Evolutionary conservation across 2,329 filamentous ascomycete species (phyloP).

Genomic region (Ophiosphaerella narmari): DNA sequence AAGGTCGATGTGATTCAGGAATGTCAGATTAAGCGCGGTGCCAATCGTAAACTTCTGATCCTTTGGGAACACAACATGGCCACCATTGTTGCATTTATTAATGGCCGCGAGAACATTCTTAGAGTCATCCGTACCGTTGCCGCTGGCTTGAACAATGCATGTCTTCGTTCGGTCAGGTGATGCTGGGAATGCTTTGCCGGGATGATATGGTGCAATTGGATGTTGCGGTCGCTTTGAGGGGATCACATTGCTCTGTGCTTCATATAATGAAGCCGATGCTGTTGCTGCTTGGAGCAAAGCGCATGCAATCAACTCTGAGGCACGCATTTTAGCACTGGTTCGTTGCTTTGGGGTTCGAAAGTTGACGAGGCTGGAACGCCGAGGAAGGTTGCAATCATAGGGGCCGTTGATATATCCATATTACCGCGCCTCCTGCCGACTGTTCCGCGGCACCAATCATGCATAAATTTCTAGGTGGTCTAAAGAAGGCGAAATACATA

Average conservation of each 20-base stretch:
- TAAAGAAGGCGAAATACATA: not conserved
- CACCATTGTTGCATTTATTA: conserved; percentile 65
- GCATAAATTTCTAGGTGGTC: not conserved
- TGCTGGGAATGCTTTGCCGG: conserved; percentile 39
- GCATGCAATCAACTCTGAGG: conserved; percentile 27
- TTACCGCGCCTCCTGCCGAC: conserved; percentile 9
- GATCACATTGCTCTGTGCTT: conserved; percentile 11
- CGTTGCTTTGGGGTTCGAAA: too few relatives aligned
- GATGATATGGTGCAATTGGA: conserved; percentile 41
- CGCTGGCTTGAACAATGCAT: conserved; percentile 47
- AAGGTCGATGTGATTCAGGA: conserved; percentile 66
- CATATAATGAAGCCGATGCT: conserved; percentile 21
- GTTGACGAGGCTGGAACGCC: not conserved
- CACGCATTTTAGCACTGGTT: conserved; percentile 24
- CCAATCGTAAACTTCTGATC: conserved; percentile 65
- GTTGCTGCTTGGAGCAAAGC: conserved; percentile 34
- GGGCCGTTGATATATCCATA: conserved; percentile 23
- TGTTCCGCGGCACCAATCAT: conserved; percentile 7
- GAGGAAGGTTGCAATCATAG: not conserved
- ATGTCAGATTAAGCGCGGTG: conserved; percentile 68
- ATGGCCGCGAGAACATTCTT: conserved; percentile 59
- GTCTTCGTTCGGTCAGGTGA: conserved; percentile 44
- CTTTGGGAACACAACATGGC: conserved; percentile 62
- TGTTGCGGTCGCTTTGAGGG: conserved; percentile 40
- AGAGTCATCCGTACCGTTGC: conserved; percentile 55